A percentile compares a stretch with the other conserved stretches of the same genome.
These are phyloP conservation scores for Phytophthora megakarya DNA, from an alignment of 352 stramenopile genomes.

Conservation along the genomic window DNA sequence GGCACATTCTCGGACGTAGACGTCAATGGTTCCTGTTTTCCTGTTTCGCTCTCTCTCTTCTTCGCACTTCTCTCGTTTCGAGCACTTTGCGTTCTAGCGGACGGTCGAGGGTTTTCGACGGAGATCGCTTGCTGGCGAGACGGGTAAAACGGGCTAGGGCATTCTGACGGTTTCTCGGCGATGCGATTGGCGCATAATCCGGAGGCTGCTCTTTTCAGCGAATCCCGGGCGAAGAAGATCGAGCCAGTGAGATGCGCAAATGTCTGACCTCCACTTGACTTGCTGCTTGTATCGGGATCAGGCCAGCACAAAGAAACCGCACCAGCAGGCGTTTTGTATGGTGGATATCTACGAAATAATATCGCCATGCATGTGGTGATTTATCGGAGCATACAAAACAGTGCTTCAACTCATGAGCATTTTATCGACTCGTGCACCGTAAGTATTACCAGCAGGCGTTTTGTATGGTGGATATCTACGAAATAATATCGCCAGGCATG, in stretches of 20 bases:
- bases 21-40: conserved; percentile 34
- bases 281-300: conserved; percentile 1
- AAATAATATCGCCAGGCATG: neutral
- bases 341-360: neutral
- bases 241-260: conserved; percentile 25
- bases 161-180: conserved; percentile 3
- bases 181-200: conserved; percentile 6
- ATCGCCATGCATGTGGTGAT: neutral
- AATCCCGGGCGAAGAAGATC: conserved; percentile 13
- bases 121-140: conserved; percentile 8
- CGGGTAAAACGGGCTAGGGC: conserved; percentile 23
- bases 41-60: conserved; percentile 24
- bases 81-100: conserved; percentile 40
- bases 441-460: neutral
- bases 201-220: neutral
- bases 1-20: conserved; percentile 57
- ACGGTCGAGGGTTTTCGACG: conserved; percentile 24
- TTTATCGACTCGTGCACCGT: neutral
- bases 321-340: neutral
- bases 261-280: conserved; percentile 2
- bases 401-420: neutral
- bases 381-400: neutral
- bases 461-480: too few species aligned
- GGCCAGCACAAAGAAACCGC: conserved; percentile 26
- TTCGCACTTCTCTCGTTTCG: conserved; percentile 32